These are phyloP conservation scores for Ogataea degrootiae DNA, from an alignment of 805 yeast species.

Conservation along the genomic window DNA sequence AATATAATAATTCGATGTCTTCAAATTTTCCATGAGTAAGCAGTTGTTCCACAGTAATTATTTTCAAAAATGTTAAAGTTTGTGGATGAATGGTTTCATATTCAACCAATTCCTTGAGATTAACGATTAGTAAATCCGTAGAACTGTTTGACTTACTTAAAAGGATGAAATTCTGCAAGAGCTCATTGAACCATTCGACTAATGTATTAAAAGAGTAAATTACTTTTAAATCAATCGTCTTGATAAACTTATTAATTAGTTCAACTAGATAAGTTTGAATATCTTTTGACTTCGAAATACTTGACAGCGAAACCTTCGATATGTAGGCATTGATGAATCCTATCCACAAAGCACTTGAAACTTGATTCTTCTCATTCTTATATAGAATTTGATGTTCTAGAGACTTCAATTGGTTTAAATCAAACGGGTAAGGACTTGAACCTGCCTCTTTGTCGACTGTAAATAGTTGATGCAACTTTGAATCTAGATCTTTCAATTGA, in stretches of 20 bases:
- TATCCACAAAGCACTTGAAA: slow-evolving; percentile 9
- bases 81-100: background rate
- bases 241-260: slow-evolving; percentile 6
- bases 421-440: background rate
- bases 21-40: background rate
- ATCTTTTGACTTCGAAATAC: background rate
- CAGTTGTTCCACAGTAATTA: slow-evolving; percentile 6
- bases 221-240: slow-evolving; percentile 1
- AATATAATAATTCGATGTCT: slow-evolving; percentile 2
- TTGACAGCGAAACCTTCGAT: background rate
- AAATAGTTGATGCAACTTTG: too few species aligned
- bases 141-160: slow-evolving; percentile 2
- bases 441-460: background rate
- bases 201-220: slow-evolving; percentile 2
- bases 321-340: slow-evolving; percentile 8
- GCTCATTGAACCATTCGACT: slow-evolving; percentile 5
- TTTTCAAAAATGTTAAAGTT: slow-evolving; percentile 6
- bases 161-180: slow-evolving; percentile 1
- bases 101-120: slow-evolving; percentile 1
- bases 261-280: slow-evolving; percentile 4
- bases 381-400: slow-evolving; percentile 6
- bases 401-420: slow-evolving; percentile 5
- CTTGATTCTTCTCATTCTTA: background rate
- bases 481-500: too few species aligned
- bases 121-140: slow-evolving; percentile 1